Evolutionary conservation across 179 eudicot genomes (phyloP).

Genomic region (Drosera spatulata): DNA sequence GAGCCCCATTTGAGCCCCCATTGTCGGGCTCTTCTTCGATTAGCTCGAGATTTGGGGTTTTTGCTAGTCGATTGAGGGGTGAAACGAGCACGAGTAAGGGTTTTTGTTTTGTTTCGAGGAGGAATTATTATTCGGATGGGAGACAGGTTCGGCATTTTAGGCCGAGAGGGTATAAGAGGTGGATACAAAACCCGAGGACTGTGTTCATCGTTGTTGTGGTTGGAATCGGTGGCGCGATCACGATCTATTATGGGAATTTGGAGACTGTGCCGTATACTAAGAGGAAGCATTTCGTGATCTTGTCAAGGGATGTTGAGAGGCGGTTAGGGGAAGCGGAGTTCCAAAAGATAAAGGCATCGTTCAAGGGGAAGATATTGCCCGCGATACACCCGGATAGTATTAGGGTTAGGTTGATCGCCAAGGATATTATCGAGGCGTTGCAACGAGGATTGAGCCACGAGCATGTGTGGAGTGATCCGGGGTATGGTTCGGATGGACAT

Average conservation of each 20-base stretch:
- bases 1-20: too few relatives aligned
- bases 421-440: conserved; percentile 62
- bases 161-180: conserved; percentile 33
- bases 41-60: too few relatives aligned
- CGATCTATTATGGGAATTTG: conserved; percentile 53
- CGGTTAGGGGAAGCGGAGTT: conserved; percentile 55
- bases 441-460: conserved; percentile 66
- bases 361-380: conserved; percentile 64
- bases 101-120: conserved; percentile 2
- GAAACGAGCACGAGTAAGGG: too few relatives aligned
- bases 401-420: conserved; percentile 55
- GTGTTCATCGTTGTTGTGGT: conserved; percentile 29
- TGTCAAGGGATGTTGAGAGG: conserved; percentile 40
- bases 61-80: too few relatives aligned
- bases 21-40: too few relatives aligned
- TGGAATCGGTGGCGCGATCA: conserved; percentile 41
- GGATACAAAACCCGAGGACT: conserved; percentile 43
- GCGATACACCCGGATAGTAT: conserved; percentile 72
- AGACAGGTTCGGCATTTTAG: conserved; percentile 40
- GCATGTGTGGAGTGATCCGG: conserved; percentile 61
- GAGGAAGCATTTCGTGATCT: conserved; percentile 58
- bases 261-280: conserved; percentile 82
- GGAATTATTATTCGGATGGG: conserved; percentile 50
- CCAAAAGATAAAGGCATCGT: conserved; percentile 26
- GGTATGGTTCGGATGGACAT: conserved; percentile 33